Evolutionary conservation across 371 early-diverging fungal genomes (phyloP).

Genomic region (Quaeritorhiza haematococci): DNA sequence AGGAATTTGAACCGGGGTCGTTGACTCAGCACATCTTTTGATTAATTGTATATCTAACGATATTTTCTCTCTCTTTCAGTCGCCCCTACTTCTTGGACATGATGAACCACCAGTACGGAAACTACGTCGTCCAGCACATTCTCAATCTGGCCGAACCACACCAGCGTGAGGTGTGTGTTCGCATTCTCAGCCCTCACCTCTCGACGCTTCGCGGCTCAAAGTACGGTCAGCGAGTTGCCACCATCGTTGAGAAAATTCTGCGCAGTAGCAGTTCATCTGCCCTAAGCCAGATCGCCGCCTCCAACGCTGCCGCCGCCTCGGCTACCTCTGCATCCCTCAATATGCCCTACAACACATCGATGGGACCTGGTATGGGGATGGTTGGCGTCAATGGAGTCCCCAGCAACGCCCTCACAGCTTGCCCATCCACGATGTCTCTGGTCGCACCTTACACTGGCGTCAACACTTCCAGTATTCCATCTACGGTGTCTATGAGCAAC

Average conservation of each 20-base stretch:
- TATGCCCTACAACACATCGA: too few relatives aligned
- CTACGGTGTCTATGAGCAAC: too few relatives aligned
- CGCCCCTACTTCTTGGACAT: constrained; percentile 42
- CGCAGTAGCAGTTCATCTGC: too few relatives aligned
- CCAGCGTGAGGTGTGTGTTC: constrained; percentile 57
- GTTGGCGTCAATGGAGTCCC: too few relatives aligned
- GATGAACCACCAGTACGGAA: constrained; percentile 67
- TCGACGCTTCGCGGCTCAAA: constrained; percentile 66
- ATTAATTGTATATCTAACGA: background rate
- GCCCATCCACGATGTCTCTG: too few relatives aligned
- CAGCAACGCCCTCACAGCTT: too few relatives aligned
- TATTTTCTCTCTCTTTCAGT: constrained; percentile 6
- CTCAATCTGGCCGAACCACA: constrained; percentile 55
- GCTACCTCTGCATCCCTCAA: too few relatives aligned
- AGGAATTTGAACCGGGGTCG: background rate
- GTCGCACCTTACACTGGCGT: too few relatives aligned
- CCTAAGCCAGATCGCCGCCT: too few relatives aligned
- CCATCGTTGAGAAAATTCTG: constrained; percentile 56
- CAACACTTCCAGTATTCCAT: too few relatives aligned
- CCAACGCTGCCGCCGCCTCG: too few relatives aligned
- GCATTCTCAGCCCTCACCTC: constrained; percentile 64
- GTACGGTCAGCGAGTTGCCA: constrained; percentile 75
- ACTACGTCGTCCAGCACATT: constrained; percentile 70
- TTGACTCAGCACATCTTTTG: background rate
- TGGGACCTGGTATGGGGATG: too few relatives aligned